Evolutionary conservation across 176 grass and related monocot species (phyloP), one percentile per base, ranked within the genome.

Genomic region (Triticum urartu): DNA sequence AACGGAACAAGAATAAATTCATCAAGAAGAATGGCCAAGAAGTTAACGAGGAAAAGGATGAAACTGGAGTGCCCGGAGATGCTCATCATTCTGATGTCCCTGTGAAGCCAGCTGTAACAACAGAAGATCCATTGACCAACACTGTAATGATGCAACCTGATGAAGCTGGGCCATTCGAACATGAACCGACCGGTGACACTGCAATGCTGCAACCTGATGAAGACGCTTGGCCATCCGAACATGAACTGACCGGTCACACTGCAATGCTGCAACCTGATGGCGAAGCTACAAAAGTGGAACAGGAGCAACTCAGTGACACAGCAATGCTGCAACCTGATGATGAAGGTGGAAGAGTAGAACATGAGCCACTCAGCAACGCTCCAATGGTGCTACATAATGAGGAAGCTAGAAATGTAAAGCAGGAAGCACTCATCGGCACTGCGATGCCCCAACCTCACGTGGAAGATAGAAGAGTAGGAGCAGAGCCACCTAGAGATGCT

Each of bases 1-100:
- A 91, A 94, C 87, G 92, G 97, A 85, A 91, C 59, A 98, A 88
- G 77, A 87, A 47, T 69, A 94, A 90, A 74, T 77, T 83, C 48
- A 86, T 66, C 76, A 89, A 82, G 63, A 92, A 84, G 68, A 75
- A 89, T 66, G 86, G 50, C 5, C 76, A 90, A 54, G 67, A 35
- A 52, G 70, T 75, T 81, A 68, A 86, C 26, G 52, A 52, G 42
- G 79, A 79, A 65, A 89, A 91, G 22, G 64, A 90, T 81, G 85
- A 81, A 77, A 10, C 78, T 92, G 67, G 21, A 62, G 39, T 54
- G 84, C 43, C 45, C 40, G 82, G 33, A 63, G 89, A 83, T 79
- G 66, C 6, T 83, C 40, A 73, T 65, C 64, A 56, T 65, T 79
- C 64, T 20, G 73, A 87, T 90, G 39, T 45, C 22, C 22, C 58